phyloP scores from a whole-genome alignment of 352 stramenopile genomes.

The Globisporangium heterothallicum region DNA sequence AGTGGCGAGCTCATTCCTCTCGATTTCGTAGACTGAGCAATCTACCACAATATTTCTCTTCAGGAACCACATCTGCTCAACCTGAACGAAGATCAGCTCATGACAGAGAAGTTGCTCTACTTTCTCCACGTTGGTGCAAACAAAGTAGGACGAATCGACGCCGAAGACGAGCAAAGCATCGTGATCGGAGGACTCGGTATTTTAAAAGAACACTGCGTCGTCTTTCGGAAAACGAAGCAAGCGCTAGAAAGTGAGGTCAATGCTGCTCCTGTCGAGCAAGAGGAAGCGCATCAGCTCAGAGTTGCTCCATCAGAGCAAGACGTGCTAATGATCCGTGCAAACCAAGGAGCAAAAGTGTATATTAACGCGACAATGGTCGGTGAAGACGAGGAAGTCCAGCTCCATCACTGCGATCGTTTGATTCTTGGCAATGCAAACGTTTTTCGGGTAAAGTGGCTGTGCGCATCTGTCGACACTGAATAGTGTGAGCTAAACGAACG shows the following conservation, averaged over 20 bases:
- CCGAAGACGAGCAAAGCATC: slow-evolving; percentile 65
- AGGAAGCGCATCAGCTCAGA: neutral
- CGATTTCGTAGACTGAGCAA: neutral
- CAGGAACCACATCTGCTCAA: slow-evolving; percentile 80
- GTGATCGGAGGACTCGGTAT: slow-evolving; percentile 76
- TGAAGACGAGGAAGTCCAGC: slow-evolving; percentile 22
- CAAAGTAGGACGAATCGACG: slow-evolving; percentile 60
- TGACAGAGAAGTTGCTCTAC: slow-evolving; percentile 81
- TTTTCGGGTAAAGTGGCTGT: slow-evolving; percentile 43
- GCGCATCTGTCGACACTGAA: neutral
- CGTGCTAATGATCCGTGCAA: slow-evolving; percentile 26
- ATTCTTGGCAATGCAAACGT: slow-evolving; percentile 76
- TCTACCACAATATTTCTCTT: neutral
- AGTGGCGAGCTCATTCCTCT: neutral
- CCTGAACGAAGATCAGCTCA: slow-evolving; percentile 83
- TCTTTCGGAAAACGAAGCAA: slow-evolving; percentile 16
- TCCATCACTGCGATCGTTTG: slow-evolving; percentile 65
- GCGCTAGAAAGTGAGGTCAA: neutral
- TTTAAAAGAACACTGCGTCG: slow-evolving; percentile 65
- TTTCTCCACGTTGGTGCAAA: slow-evolving; percentile 59
- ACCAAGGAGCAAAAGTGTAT: slow-evolving; percentile 50
- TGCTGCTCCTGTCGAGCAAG: neutral
- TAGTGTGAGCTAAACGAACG: neutral
- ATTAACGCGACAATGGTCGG: slow-evolving; percentile 61
- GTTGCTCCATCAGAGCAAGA: neutral